phyloP scores from a whole-genome alignment of 2,329 filamentous ascomycete species.

The Epichloe coenophiala region DNA sequence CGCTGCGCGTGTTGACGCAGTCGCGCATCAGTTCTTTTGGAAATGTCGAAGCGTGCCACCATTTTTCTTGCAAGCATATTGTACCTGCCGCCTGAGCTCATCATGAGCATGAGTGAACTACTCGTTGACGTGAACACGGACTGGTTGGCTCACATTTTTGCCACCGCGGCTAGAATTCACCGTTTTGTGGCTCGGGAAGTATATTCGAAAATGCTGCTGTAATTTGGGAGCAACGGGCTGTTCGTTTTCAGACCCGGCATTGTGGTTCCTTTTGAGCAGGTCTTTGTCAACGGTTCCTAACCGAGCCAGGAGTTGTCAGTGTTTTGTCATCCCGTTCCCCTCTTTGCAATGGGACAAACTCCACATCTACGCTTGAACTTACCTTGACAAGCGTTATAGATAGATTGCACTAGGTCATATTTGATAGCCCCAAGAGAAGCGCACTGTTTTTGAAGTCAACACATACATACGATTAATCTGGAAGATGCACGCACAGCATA shows the following conservation, averaged over 20 bases:
- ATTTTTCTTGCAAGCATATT: slow-evolving; percentile 62
- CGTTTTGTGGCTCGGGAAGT: slow-evolving; percentile 66
- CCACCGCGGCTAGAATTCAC: slow-evolving; percentile 53
- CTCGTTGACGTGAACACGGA: not conserved
- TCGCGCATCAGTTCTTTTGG: slow-evolving; percentile 61
- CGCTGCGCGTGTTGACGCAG: slow-evolving; percentile 54
- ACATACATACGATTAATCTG: not conserved
- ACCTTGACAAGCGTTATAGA: slow-evolving; percentile 45
- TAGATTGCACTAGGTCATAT: slow-evolving; percentile 45
- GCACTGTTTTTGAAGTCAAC: slow-evolving; percentile 30
- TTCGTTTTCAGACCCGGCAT: not conserved
- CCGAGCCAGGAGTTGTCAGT: not conserved
- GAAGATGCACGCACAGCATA: slow-evolving; percentile 42
- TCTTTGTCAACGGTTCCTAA: not conserved
- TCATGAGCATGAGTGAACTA: slow-evolving; percentile 1
- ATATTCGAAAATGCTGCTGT: slow-evolving; percentile 50
- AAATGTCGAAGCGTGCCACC: slow-evolving; percentile 58
- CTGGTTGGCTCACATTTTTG: slow-evolving; percentile 12
- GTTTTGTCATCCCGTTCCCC: slow-evolving; percentile 3
- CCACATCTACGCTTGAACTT: slow-evolving; percentile 9
- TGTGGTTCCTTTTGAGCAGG: not conserved
- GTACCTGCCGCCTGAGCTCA: slow-evolving; percentile 55
- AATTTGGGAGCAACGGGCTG: not conserved
- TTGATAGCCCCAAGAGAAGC: slow-evolving; percentile 74
- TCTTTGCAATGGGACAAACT: not conserved